Evolutionary conservation across 371 early-diverging fungal genomes (phyloP), one percentile per base, ranked within the genome.

Genomic region (Entomophthora muscae): DNA sequence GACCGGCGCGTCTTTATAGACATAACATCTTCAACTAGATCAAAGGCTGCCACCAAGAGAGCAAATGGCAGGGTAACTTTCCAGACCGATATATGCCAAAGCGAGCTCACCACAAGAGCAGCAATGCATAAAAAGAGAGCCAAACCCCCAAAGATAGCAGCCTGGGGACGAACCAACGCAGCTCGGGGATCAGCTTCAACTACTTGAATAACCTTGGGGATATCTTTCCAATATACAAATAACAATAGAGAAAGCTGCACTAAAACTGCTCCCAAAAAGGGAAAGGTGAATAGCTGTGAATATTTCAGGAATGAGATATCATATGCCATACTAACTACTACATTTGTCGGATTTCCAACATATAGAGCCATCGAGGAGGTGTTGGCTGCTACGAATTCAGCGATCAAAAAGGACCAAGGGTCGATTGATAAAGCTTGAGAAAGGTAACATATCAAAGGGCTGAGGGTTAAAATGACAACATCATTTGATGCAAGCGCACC

Each of bases 291-390:
- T 84, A 87, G 85, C 0, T 84, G 84, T 0, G 87, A 82, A 66
- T 89, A 91, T 32, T 73, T 73, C 21, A 86, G 66, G 57, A 89
- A 87, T 5, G 75, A 78, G 53, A 91, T 82, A 23, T 71, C 69
- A 66, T 80, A 87, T 0, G 91, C 89, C 69, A 86, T 83, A 10
- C 88, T 78, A 1, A 85, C 87, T 13, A 91, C 80, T 1, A 91
- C 85, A 63, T 91, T 91, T 0, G 90, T 89, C 21, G 89, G 84
- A 64, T 91, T 91, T 32, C 89, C 88, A 62, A 91, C 85, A 65
- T 85, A 89, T 10, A 91, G 69, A 0, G 84, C 83, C 88, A 89
- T 89, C 21, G 83, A 83, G 3, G 88, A 79, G 56, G 82, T 86
- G 63, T 86, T 86, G 27, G 86, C 83, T 0, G 82, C 77, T 12